Evolutionary conservation across 2,329 filamentous ascomycete genomes (phyloP), one percentile per base, ranked within the genome.

Genomic region (Pyrenophora seminiperda): DNA sequence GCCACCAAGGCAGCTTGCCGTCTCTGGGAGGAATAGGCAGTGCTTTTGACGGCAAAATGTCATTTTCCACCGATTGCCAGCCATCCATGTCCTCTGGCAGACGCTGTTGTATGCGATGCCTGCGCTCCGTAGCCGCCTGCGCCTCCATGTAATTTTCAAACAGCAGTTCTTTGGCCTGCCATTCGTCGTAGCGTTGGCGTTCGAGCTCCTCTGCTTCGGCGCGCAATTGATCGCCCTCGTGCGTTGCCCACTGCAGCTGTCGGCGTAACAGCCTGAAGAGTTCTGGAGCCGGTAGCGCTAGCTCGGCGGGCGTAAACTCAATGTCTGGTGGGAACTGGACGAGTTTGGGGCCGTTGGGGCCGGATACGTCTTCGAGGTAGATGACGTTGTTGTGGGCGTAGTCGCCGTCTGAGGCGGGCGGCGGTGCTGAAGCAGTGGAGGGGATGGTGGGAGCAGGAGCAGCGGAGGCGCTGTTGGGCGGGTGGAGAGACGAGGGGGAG

Each of bases 161-260:
- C 14, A 93, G 73, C 22, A 90, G 80, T 73, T 94, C 89, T 73
- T 93, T 93, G 73, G 89, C 85, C 11, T 84, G 76, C 90, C 90
- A 94, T 67, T 91, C 88, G 54, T 84, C 80, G 68, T 83, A 83
- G 71, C 88, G 86, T 10, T 79, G 65, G 29, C 83, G 82, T 70
- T 93, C 88, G 71, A 88, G 81, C 34, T 77, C 76, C 56, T 86
- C 84, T 59, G 85, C 84, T 69, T 91, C 86, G 46, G 77, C 77
- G 61, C 81, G 81, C 41, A 94, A 76, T 31, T 78, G 73, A 43
- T 88, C 84, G 49, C 79, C 77, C 42, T 92, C 86, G 52, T 84
- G 81, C 58, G 86, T 81, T 1, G 87, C 86, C 87, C 88, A 92
- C 58, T 85, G 84, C 14, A 89, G 73, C 68, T 93, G 87, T 61